Evolutionary conservation across 225 moss, liverwort and hornwort genomes (phyloP).

Genomic region (Polytrichum commune): DNA sequence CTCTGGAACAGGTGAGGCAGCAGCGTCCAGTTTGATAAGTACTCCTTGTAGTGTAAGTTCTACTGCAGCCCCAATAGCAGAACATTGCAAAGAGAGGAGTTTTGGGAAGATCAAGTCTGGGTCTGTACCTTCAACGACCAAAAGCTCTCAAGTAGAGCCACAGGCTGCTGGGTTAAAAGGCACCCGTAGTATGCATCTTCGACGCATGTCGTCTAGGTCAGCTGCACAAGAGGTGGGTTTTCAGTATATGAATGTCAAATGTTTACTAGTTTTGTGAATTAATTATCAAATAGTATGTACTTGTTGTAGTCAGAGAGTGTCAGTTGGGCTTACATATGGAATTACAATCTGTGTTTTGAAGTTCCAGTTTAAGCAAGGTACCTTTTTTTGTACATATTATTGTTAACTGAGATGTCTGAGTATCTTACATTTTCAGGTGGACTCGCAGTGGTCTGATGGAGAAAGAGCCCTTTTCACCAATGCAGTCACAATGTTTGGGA

Average conservation of each 20-base stretch:
- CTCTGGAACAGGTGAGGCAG: constrained; percentile 24
- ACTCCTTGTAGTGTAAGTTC: constrained; percentile 66
- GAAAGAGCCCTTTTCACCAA: constrained; percentile 79
- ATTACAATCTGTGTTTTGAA: too few relatives aligned
- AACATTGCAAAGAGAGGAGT: constrained; percentile 42
- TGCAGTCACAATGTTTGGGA: constrained; percentile 72
- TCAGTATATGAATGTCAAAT: background rate
- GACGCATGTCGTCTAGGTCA: constrained; percentile 36
- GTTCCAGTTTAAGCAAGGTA: background rate
- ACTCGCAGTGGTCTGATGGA: constrained; percentile 74
- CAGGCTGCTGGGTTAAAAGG: constrained; percentile 51
- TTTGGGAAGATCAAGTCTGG: constrained; percentile 41
- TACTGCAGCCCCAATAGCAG: constrained; percentile 42
- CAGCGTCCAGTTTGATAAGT: constrained; percentile 36
- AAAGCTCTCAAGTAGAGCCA: constrained; percentile 41
- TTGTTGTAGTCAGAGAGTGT: too few relatives aligned
- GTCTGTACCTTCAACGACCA: constrained; percentile 28
- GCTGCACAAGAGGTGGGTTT: constrained; percentile 47
- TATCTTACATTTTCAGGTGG: constrained; percentile 24
- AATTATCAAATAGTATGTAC: too few relatives aligned
- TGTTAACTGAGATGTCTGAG: background rate
- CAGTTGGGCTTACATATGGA: too few relatives aligned
- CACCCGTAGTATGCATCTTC: constrained; percentile 42
- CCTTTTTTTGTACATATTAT: background rate
- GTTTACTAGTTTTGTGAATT: too few relatives aligned